Percentiles rank a stretch among this genome's conserved stretches.
Evolutionary conservation across 1,139 yeast genomes (phyloP).

Genomic region (Magnusiomyces tetraspermus): DNA sequence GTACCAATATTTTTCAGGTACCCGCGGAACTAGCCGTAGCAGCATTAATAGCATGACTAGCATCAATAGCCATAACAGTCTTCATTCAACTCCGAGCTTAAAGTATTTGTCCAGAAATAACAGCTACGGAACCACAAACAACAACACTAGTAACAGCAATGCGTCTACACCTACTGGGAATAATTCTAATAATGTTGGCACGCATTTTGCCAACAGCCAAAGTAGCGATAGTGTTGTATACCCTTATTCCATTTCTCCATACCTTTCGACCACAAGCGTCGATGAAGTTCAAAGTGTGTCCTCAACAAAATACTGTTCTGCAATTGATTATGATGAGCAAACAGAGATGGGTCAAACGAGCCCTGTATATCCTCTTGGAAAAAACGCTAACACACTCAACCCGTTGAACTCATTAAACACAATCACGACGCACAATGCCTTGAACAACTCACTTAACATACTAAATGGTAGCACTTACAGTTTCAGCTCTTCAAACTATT

Average conservation of each 20-base stretch:
- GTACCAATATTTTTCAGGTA: neutral
- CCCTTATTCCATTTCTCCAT: neutral
- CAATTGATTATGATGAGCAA: neutral
- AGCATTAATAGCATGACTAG: neutral
- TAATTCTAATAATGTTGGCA: too few species aligned
- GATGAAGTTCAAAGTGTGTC: neutral
- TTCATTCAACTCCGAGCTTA: neutral
- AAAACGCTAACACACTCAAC: too few species aligned
- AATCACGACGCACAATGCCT: too few species aligned
- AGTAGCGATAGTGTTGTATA: neutral
- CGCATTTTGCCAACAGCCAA: neutral
- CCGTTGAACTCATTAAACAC: too few species aligned
- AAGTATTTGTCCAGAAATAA: neutral
- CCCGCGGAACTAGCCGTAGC: neutral
- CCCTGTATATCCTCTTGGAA: neutral
- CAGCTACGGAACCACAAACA: slow-evolving; percentile 2
- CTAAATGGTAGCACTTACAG: too few species aligned
- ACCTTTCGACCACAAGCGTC: neutral
- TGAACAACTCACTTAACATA: too few species aligned
- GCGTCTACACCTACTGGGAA: too few species aligned
- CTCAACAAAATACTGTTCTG: neutral
- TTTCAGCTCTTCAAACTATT: too few species aligned
- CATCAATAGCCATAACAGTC: neutral
- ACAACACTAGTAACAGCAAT: slow-evolving; percentile 7
- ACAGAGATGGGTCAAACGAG: neutral